Evolutionary conservation across 148 eudicot genomes (phyloP).

Genomic region (Chenopodium berlandieri): DNA sequence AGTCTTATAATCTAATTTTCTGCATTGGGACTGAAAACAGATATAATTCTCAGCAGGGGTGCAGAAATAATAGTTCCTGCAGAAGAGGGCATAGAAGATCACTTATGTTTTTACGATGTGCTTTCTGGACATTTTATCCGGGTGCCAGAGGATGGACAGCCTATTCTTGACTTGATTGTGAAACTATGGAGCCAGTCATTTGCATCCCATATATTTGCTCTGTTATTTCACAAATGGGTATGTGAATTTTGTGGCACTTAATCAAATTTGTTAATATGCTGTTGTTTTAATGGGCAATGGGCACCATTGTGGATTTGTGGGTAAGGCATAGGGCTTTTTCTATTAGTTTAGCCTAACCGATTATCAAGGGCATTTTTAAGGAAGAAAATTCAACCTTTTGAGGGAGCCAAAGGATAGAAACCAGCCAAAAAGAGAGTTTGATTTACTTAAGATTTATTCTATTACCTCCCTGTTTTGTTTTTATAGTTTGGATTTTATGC

Average conservation of each 20-base stretch:
- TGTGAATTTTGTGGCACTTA: neutral
- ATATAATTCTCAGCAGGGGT: slow-evolving; percentile 59
- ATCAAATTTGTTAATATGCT: neutral
- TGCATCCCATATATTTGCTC: slow-evolving; percentile 87
- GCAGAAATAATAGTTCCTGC: slow-evolving; percentile 52
- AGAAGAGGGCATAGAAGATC: slow-evolving; percentile 41
- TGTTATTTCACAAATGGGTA: slow-evolving; percentile 98
- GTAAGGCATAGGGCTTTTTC: neutral
- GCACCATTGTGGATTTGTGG: neutral
- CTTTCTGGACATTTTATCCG: slow-evolving; percentile 78
- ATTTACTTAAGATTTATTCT: neutral
- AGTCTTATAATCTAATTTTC: slow-evolving; percentile 21
- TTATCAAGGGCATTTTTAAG: neutral
- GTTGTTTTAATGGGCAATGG: neutral
- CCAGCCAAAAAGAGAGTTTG: neutral
- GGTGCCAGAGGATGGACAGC: slow-evolving; percentile 70
- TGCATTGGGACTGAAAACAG: slow-evolving; percentile 58
- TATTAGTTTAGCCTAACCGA: neutral
- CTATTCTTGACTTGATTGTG: slow-evolving; percentile 82
- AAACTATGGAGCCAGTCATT: slow-evolving; percentile 98
- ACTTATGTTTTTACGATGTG: slow-evolving; percentile 76
- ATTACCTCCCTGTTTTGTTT: neutral
- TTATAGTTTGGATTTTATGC: neutral
- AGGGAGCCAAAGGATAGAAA: neutral
- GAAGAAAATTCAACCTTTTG: neutral